Evolutionary conservation across 164 flowering plant genomes (phyloP).

Genomic region (Platanus orientalis): DNA sequence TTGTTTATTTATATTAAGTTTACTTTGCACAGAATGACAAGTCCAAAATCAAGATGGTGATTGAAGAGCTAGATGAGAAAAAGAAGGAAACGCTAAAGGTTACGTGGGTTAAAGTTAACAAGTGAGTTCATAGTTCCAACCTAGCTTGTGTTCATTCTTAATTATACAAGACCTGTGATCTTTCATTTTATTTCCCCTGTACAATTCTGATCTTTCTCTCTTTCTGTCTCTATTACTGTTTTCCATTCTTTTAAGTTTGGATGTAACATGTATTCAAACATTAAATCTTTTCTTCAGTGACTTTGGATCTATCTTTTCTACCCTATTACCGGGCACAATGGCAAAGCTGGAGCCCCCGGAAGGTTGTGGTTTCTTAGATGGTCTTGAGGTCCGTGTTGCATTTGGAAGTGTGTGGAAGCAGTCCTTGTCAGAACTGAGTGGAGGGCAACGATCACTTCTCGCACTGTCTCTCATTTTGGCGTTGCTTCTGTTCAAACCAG

Average conservation of each 20-base stretch:
- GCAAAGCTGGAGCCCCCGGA: constrained; percentile 97
- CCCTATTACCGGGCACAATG: constrained; percentile 88
- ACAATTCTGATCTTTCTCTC: neutral
- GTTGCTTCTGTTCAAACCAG: constrained; percentile 96
- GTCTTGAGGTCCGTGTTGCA: constrained; percentile 97
- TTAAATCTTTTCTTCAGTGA: constrained; percentile 48
- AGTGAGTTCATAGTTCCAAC: constrained; percentile 31
- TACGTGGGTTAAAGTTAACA: constrained; percentile 95
- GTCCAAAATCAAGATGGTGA: constrained; percentile 83
- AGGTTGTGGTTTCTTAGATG: constrained; percentile 93
- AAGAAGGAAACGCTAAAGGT: constrained; percentile 93
- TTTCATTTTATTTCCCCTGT: neutral
- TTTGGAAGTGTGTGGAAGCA: constrained; percentile 99
- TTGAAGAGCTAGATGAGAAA: constrained; percentile 98
- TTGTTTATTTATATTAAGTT: neutral
- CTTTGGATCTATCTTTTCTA: constrained; percentile 97
- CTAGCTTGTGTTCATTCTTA: neutral
- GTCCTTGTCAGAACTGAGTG: constrained; percentile 96
- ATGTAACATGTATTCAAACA: neutral
- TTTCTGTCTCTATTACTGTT: constrained; percentile 1
- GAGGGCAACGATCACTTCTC: constrained; percentile 92
- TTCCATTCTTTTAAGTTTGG: constrained; percentile 4
- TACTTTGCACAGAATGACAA: constrained; percentile 72
- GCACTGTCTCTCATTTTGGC: constrained; percentile 95
- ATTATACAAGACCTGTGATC: neutral